Evolutionary conservation across 2,329 filamentous ascomycete genomes (phyloP).

Genomic region (Metarhizium anisopliae): DNA sequence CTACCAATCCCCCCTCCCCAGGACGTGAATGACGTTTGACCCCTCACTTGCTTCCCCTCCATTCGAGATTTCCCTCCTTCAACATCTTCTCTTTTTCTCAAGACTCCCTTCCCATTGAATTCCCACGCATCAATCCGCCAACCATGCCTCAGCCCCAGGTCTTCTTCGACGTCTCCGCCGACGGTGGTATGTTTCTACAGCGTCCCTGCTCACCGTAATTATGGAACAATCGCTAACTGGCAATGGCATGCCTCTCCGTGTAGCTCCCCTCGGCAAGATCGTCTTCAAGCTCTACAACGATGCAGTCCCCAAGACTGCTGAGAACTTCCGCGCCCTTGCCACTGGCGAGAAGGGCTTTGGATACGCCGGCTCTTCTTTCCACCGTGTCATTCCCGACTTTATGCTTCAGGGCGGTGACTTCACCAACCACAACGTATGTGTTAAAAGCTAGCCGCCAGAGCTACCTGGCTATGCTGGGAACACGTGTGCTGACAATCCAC

Average conservation of each 20-base stretch:
- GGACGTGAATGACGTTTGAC: conserved; percentile 7
- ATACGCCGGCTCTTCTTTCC: conserved; percentile 77
- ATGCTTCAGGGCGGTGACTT: conserved; percentile 97
- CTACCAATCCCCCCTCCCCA: not conserved
- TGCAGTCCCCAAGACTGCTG: conserved; percentile 76
- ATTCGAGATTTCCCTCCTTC: conserved; percentile 1
- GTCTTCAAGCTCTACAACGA: conserved; percentile 83
- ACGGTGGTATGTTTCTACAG: conserved; percentile 7
- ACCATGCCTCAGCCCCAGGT: conserved; percentile 5
- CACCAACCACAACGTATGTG: conserved; percentile 72
- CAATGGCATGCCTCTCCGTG: not conserved
- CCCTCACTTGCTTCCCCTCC: conserved; percentile 5
- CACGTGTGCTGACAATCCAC: too few relatives aligned
- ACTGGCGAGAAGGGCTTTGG: conserved; percentile 72
- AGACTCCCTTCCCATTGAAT: not conserved
- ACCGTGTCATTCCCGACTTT: conserved; percentile 87
- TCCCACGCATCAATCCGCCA: not conserved
- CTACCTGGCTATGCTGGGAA: too few relatives aligned
- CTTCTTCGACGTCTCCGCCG: conserved; percentile 9
- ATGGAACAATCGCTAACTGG: not conserved
- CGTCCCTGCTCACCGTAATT: not conserved
- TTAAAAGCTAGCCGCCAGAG: not conserved
- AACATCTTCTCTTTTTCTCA: not conserved
- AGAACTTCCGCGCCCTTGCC: conserved; percentile 81
- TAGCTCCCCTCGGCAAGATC: conserved; percentile 53